phyloP scores from a whole-genome alignment of 305 asterid genomes.

The Fraxinus floribunda region DNA sequence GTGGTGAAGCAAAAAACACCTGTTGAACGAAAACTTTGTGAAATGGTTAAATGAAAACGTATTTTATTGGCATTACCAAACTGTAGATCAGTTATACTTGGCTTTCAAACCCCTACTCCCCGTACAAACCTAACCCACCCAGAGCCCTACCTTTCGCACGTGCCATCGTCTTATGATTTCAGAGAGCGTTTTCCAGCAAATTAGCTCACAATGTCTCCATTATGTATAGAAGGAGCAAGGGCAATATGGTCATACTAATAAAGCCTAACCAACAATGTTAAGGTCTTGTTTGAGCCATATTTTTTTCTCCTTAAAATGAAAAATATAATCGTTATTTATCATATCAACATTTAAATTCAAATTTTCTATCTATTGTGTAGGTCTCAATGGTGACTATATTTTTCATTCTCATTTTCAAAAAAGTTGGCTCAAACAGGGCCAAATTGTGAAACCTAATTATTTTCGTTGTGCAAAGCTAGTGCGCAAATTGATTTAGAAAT shows the following conservation, averaged over 20 bases:
- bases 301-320: too few species aligned
- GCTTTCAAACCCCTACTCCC: slow-evolving; percentile 36
- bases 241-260: slow-evolving; percentile 18
- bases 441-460: neutral
- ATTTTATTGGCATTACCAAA: slow-evolving; percentile 30
- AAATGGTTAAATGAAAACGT: slow-evolving; percentile 4
- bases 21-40: neutral
- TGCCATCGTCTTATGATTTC: slow-evolving; percentile 20
- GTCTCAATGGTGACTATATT: too few species aligned
- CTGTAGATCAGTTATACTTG: slow-evolving; percentile 50
- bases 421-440: too few species aligned
- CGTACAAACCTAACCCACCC: slow-evolving; percentile 25
- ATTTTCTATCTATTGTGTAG: too few species aligned
- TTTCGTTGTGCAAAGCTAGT: neutral
- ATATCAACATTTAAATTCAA: too few species aligned
- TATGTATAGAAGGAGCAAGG: slow-evolving; percentile 3
- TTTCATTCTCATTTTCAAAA: too few species aligned
- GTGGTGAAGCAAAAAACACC: neutral
- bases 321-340: too few species aligned
- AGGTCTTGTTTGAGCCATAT: too few species aligned
- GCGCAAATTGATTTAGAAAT: neutral
- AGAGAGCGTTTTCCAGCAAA: neutral
- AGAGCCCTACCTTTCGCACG: slow-evolving; percentile 32
- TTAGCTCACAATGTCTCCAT: neutral
- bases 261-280: neutral